phyloP scores from a whole-genome alignment of 192 early-diverging fungal genomes.

The Podila clonocystis region DNA sequence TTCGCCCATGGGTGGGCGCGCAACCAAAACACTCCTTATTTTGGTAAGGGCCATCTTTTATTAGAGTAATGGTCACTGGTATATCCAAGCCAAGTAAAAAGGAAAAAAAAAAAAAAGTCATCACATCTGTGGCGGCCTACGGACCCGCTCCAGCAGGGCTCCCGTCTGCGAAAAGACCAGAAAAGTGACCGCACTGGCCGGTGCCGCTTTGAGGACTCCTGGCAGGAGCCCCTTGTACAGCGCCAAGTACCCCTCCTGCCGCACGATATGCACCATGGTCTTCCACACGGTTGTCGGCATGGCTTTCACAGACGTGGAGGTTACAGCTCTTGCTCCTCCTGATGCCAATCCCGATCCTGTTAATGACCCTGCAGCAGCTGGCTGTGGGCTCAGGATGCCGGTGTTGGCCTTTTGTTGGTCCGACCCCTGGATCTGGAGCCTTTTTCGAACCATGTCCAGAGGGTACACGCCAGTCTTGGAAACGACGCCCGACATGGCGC shows the following conservation, averaged over 20 bases:
- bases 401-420: slow-evolving; percentile 36
- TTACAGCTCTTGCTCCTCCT: slow-evolving; percentile 8
- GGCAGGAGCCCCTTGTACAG: slow-evolving; percentile 92
- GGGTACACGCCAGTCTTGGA: slow-evolving; percentile 91
- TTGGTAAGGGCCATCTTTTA: no score
- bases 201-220: slow-evolving; percentile 87
- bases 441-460: slow-evolving; percentile 86
- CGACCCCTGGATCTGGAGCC: slow-evolving; percentile 67
- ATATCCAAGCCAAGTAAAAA: no score
- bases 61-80: no score
- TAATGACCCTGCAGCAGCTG: slow-evolving; percentile 32
- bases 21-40: no score
- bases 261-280: slow-evolving; percentile 73
- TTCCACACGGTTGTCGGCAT: slow-evolving; percentile 63
- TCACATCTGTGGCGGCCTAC: not conserved
- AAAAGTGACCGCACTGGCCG: slow-evolving; percentile 88
- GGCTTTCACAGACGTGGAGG: slow-evolving; percentile 10
- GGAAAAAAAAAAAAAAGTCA: no score
- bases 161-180: slow-evolving; percentile 78
- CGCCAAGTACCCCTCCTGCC: slow-evolving; percentile 80
- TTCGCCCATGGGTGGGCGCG: no score
- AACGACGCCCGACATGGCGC: slow-evolving; percentile 82
- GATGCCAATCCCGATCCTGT: not conserved
- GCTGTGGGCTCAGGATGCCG: not conserved
- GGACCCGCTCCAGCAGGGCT: slow-evolving; percentile 56